Base-by-base conservation (phyloP, 2,329 filamentous ascomycete genomes). In the Didymella pomorum region DNA sequence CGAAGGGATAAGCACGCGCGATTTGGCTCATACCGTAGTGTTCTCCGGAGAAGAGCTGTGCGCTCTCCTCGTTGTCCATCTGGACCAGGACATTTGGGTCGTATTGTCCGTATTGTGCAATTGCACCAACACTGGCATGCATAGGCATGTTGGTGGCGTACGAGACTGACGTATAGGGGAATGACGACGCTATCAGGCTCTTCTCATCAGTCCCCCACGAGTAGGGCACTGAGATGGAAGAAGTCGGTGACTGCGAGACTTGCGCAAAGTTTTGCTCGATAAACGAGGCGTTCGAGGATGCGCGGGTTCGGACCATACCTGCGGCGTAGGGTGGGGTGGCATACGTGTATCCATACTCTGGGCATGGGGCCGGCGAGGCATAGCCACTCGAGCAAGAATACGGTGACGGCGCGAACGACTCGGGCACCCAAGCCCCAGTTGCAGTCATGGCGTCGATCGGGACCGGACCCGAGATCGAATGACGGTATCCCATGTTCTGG, bases 1-100 rank as follows among this genome's bases (percentile, higher is more conserved):
- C 68, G 71, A 68, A 76, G 46, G 71, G 68, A 60, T 71, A 70
- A 58, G 64, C 68, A 64, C 72, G 60, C 57, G 67, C 60, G 50
- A 71, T 54, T 66, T 71, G 70, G 68, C 68, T 70, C 75, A 75
- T 76, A 75, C 73, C 75, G 67, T 76, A 76, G 61, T 67, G 64
- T 61, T 76, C 68, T 39, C 72, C 68, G 54, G 72, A 68, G 58
- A 76, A 78, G 61, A 78, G 67, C 33, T 73, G 62, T 39, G 55
- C 55, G 29, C 69, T 68, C 60, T 78, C 75, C 58, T 76, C 72
- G 51, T 74, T 68, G 57, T 78, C 76, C 58, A 73, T 68, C 54
- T 76, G 74, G 31, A 64, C 62, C 65, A 75, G 65, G 18, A 71
- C 71, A 63, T 72, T 73, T 44, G 70, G 67, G 25, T 65, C 66